Conservation (phyloP, 306 rosid genomes). For the Corylus heterophylla region DNA sequence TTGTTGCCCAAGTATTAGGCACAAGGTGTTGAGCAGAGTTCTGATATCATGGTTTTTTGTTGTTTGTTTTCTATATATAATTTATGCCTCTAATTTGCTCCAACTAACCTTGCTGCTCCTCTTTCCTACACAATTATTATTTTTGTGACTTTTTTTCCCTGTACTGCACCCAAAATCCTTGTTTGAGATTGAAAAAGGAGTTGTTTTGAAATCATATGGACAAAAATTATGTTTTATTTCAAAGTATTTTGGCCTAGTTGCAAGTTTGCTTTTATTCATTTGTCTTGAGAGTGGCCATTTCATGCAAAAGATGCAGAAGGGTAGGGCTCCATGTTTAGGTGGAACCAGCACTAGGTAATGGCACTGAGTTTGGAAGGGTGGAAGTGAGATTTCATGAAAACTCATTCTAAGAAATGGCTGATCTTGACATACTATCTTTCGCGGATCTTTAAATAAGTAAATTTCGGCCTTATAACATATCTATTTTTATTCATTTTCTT, state of each 20-base stretch:
- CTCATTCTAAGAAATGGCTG: background rate
- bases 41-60: background rate
- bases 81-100: background rate
- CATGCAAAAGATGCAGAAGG: background rate
- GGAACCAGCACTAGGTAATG: background rate
- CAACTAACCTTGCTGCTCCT: background rate
- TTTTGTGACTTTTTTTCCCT: background rate
- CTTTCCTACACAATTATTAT: background rate
- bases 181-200: background rate
- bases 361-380: too few relatives aligned
- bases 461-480: background rate
- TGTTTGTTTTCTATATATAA: background rate
- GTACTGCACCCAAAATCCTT: background rate
- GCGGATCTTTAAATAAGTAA: background rate
- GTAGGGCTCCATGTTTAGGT: background rate
- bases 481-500: conserved; percentile 5
- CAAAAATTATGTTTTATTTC: background rate
- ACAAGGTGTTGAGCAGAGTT: background rate
- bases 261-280: background rate
- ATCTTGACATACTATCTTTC: conserved; percentile 10
- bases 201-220: background rate
- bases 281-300: background rate
- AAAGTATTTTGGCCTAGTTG: background rate
- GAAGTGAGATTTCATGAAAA: too few relatives aligned
- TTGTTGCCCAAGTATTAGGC: too few relatives aligned